Evolutionary conservation across 2,329 filamentous ascomycete species (phyloP).

Genomic region (Emydomyces testavorans): DNA sequence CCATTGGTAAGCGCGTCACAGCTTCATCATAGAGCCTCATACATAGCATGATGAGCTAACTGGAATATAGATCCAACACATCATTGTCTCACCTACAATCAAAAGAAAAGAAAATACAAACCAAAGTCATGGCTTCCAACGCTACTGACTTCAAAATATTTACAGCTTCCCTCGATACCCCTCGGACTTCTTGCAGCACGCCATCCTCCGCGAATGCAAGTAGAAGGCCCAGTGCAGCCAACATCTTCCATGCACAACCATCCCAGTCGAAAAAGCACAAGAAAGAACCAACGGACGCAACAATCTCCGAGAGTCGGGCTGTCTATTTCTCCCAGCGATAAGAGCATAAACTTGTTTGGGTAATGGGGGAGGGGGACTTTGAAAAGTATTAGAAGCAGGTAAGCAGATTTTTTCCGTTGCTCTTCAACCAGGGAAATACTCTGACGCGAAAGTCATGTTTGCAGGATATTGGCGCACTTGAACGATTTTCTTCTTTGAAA

Average conservation of each 20-base stretch:
- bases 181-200: neutral
- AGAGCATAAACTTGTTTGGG: neutral
- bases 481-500: neutral
- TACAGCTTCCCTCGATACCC: neutral
- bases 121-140: slow-evolving; percentile 1
- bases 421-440: too few species aligned
- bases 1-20: neutral
- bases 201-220: slow-evolving; percentile 7
- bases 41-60: neutral
- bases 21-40: neutral
- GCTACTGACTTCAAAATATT: slow-evolving; percentile 5
- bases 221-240: slow-evolving; percentile 4
- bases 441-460: neutral
- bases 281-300: neutral
- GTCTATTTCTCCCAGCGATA: slow-evolving; percentile 9
- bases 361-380: too few species aligned
- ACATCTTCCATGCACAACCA: neutral
- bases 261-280: slow-evolving; percentile 1
- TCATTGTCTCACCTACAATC: neutral
- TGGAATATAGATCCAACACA: neutral
- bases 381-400: too few species aligned
- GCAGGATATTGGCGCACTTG: neutral
- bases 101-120: neutral
- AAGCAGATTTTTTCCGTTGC: neutral
- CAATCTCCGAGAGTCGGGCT: slow-evolving; percentile 3